Conservation (phyloP, 768 basidiomycete genomes). For the Hypholoma sublateritium region DNA sequence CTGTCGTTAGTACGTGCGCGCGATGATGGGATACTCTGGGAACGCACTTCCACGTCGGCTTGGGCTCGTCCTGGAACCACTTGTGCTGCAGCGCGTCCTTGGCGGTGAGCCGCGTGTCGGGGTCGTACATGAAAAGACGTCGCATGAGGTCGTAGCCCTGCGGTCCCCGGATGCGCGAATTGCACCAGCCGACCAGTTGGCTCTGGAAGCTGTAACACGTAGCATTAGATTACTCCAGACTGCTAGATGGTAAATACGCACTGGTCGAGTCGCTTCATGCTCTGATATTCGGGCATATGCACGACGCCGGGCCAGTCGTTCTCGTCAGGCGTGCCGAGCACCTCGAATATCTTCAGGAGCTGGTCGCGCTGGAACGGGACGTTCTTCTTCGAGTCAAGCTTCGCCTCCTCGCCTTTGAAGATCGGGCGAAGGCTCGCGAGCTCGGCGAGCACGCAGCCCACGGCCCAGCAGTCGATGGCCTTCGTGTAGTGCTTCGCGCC, state of each 20-base stretch:
- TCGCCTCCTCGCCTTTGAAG: slow-evolving; percentile 99
- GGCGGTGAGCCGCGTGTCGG: slow-evolving; percentile 82
- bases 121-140: slow-evolving; percentile 87
- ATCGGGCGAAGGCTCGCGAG: slow-evolving; percentile 91
- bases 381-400: slow-evolving; percentile 94
- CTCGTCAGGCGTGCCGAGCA: slow-evolving; percentile 86
- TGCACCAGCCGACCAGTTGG: slow-evolving; percentile 77
- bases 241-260: slow-evolving; percentile 31
- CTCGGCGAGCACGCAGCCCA: slow-evolving; percentile 97
- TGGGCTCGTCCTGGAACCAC: slow-evolving; percentile 93
- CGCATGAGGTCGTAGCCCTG: slow-evolving; percentile 83
- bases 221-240: neutral
- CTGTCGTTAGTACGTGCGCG: neutral
- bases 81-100: slow-evolving; percentile 77
- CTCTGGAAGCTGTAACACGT: slow-evolving; percentile 36
- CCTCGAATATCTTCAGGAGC: slow-evolving; percentile 92
- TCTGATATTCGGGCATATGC: slow-evolving; percentile 87
- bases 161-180: slow-evolving; percentile 55
- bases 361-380: slow-evolving; percentile 98
- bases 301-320: slow-evolving; percentile 84
- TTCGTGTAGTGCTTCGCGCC: slow-evolving; percentile 98
- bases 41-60: slow-evolving; percentile 79
- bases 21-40: slow-evolving; percentile 7
- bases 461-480: slow-evolving; percentile 95
- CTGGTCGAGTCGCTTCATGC: slow-evolving; percentile 77